These are phyloP conservation scores for Lepidium didymum DNA, from an alignment of 345 rosid species.

Conservation along the genomic window DNA sequence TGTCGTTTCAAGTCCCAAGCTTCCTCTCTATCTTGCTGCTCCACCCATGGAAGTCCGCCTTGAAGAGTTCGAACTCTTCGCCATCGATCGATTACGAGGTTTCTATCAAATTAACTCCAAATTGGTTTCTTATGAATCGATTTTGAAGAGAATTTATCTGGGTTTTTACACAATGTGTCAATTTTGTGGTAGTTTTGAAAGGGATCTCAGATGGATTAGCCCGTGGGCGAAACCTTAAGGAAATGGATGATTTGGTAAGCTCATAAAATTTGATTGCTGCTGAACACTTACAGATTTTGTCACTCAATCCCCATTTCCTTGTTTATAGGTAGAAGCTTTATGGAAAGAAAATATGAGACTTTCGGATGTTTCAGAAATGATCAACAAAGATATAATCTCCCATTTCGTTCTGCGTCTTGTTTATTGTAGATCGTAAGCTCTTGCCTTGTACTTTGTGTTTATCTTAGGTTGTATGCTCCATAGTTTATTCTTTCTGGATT, in stretches of 20 bases:
- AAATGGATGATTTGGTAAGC: conserved; percentile 60
- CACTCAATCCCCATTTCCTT: background rate
- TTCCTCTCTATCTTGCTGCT: conserved; percentile 71
- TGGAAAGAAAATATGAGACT: conserved; percentile 74
- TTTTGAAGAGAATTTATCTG: background rate
- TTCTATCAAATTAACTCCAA: background rate
- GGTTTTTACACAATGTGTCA: background rate
- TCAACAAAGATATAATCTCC: conserved; percentile 70
- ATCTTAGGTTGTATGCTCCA: background rate
- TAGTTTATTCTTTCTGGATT: background rate
- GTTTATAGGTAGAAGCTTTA: conserved; percentile 34
- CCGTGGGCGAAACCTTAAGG: conserved; percentile 70
- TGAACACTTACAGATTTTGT: background rate
- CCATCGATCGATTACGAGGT: conserved; percentile 93
- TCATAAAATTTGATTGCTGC: background rate
- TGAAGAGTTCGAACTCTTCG: conserved; percentile 87
- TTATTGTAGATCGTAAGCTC: conserved; percentile 80
- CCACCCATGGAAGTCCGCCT: conserved; percentile 84
- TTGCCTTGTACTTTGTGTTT: background rate
- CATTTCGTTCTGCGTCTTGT: conserved; percentile 84
- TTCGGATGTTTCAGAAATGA: conserved; percentile 37
- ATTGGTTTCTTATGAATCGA: background rate
- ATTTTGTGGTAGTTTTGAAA: conserved; percentile 55
- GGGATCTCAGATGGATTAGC: conserved; percentile 69
- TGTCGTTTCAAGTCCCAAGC: conserved; percentile 29